Percentiles rank a stretch among this genome's conserved stretches.
These are phyloP conservation scores for Imleria badia DNA, from an alignment of 768 basidiomycete species.

Conservation along the genomic window DNA sequence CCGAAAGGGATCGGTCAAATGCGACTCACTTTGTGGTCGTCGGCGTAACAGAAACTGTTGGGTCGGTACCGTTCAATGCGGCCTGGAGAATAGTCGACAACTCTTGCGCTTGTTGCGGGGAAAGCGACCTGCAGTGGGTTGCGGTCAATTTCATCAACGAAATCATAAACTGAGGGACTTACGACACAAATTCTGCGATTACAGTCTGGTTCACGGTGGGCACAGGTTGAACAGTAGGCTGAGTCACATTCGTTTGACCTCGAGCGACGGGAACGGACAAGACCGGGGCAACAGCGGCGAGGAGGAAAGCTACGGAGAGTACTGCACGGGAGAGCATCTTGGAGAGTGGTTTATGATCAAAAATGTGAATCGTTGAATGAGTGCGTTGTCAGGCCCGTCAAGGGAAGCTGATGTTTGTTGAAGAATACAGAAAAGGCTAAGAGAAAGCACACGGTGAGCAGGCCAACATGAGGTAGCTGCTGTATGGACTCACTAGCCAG, in stretches of 20 bases:
- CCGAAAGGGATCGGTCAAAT: neutral
- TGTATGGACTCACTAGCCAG: constrained; percentile 20
- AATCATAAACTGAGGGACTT: neutral
- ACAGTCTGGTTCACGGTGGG: neutral
- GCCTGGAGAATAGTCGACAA: neutral
- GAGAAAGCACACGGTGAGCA: constrained; percentile 1
- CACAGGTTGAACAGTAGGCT: neutral
- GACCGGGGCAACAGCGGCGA: constrained; percentile 1
- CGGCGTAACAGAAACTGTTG: neutral
- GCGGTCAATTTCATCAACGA: neutral
- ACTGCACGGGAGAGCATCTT: constrained; percentile 9
- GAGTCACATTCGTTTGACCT: neutral
- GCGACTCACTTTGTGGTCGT: neutral
- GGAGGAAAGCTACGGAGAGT: constrained; percentile 7
- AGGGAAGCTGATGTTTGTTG: constrained; percentile 8
- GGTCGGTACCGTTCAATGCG: neutral
- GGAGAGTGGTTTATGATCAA: neutral
- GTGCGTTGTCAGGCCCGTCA: constrained; percentile 13
- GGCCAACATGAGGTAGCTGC: neutral
- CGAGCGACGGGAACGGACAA: constrained; percentile 3
- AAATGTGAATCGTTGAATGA: constrained; percentile 2
- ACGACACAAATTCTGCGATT: neutral
- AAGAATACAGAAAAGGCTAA: constrained; percentile 16
- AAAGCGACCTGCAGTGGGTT: neutral
- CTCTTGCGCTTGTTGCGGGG: neutral